Evolutionary conservation across 176 grass and related monocot species (phyloP).

Genomic region (Triticum dicoccoides): DNA sequence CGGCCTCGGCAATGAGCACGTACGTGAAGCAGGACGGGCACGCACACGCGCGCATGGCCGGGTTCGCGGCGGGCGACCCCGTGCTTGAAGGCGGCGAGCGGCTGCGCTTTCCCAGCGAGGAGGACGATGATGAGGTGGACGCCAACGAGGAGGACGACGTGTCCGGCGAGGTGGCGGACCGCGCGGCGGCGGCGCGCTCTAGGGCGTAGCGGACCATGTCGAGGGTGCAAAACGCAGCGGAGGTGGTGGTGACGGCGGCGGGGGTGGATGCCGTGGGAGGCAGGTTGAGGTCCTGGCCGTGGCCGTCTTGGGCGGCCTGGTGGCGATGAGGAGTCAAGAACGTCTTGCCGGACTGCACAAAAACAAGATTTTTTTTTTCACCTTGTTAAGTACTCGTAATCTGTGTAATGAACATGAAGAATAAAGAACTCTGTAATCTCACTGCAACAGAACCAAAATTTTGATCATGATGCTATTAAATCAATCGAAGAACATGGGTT

Average conservation of each 20-base stretch:
- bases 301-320: neutral
- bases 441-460: neutral
- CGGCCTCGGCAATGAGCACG: conserved; percentile 44
- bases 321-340: conserved; percentile 42
- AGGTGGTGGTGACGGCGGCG: neutral
- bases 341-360: conserved; percentile 50
- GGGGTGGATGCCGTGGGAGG: neutral
- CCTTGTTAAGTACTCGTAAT: neutral
- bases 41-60: conserved; percentile 37
- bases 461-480: neutral
- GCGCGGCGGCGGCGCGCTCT: conserved; percentile 27
- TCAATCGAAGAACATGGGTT: neutral
- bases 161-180: neutral
- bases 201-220: conserved; percentile 57
- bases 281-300: conserved; percentile 53
- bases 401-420: neutral
- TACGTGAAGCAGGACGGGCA: conserved; percentile 72
- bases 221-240: conserved; percentile 46
- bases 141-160: conserved; percentile 3
- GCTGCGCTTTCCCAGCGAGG: conserved; percentile 42
- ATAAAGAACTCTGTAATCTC: neutral
- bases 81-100: conserved; percentile 5
- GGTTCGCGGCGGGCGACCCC: neutral
- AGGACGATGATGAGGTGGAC: conserved; percentile 40
- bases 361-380: neutral